phyloP scores from a whole-genome alignment of 2,329 filamentous ascomycete species.

The Pseudogymnoascus sp. region DNA sequence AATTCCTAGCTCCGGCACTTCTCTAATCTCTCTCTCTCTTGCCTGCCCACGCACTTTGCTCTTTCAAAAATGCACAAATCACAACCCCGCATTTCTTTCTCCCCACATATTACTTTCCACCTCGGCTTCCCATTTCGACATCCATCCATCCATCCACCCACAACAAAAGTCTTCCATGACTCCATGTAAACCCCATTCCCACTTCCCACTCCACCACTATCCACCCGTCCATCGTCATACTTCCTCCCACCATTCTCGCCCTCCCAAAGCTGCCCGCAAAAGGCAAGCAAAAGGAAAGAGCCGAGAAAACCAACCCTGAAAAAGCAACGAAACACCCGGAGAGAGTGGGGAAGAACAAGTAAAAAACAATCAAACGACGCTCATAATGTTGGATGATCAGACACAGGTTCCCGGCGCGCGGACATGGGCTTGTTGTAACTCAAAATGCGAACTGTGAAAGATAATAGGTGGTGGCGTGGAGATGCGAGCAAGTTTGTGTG shows the following conservation, averaged over 20 bases:
- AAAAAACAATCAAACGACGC: background rate
- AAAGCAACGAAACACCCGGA: background rate
- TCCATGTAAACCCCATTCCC: background rate
- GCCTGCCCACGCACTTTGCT: background rate
- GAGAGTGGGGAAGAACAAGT: background rate
- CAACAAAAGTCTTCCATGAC: background rate
- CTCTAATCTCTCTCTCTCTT: background rate
- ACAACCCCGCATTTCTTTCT: background rate
- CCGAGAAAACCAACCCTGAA: background rate
- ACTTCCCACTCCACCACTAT: background rate
- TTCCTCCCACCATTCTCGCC: background rate
- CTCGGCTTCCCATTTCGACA: background rate
- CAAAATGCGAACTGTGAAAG: background rate
- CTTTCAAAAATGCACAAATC: background rate
- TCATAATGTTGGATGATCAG: conserved; percentile 9
- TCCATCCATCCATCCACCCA: background rate
- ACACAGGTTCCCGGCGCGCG: background rate
- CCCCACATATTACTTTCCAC: conserved; percentile 1
- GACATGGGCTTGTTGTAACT: background rate
- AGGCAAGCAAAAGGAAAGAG: background rate
- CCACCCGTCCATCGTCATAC: background rate
- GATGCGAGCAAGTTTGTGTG: background rate
- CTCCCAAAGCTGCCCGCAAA: background rate
- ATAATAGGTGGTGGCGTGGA: background rate
- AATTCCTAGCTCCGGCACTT: conserved; percentile 1